phyloP scores from a whole-genome alignment of 2,329 filamentous ascomycete species.

The Fusarium camptoceras region DNA sequence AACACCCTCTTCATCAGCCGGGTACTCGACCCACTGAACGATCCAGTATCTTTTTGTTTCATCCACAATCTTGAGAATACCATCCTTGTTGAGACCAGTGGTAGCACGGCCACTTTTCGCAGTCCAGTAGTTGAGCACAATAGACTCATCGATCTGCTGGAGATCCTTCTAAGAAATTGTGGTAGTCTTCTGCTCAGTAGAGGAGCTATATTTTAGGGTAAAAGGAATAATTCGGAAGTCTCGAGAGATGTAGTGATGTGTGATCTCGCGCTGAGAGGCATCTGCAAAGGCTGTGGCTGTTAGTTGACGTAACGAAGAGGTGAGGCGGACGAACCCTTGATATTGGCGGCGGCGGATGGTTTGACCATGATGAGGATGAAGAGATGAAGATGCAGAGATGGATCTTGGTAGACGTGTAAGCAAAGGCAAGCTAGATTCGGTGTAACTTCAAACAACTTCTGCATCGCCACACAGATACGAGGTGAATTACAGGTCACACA shows the following conservation, averaged over 20 bases:
- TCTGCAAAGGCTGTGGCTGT: neutral
- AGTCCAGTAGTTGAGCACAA: neutral
- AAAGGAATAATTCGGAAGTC: neutral
- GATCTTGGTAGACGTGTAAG: neutral
- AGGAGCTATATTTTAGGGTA: neutral
- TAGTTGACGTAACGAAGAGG: no score
- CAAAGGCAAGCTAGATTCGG: neutral
- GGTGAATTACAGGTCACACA: neutral
- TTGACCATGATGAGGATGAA: neutral
- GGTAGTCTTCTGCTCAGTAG: neutral
- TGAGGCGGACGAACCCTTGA: neutral
- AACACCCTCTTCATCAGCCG: fast-evolving
- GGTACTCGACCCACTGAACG: neutral
- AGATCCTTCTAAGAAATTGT: fast-evolving
- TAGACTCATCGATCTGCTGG: neutral
- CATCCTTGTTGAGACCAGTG: neutral
- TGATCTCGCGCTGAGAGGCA: neutral
- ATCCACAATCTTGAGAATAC: neutral
- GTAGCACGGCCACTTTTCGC: neutral
- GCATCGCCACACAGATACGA: neutral
- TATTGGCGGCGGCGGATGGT: fast-evolving
- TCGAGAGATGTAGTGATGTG: fast-evolving
- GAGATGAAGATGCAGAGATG: neutral
- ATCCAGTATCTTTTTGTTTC: neutral
- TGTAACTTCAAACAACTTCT: neutral